These are phyloP conservation scores for Thalassia testudinum DNA, from an alignment of 116 monocot genomes.

Conservation along the genomic window DNA sequence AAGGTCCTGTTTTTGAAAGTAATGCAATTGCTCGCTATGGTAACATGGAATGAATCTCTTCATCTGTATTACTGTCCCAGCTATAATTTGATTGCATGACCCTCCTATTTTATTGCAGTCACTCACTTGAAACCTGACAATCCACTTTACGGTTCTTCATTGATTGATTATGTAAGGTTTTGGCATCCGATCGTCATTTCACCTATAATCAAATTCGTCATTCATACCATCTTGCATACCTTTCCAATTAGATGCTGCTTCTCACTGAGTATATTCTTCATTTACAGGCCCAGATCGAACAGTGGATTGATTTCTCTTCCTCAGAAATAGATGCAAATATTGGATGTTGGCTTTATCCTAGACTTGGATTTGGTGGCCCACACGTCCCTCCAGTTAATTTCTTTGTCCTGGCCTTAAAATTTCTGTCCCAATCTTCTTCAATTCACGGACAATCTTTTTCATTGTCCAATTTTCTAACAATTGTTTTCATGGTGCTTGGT, in stretches of 20 bases:
- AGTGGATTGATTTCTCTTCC: slow-evolving; percentile 79
- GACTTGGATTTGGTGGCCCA: slow-evolving; percentile 35
- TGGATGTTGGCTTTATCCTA: slow-evolving; percentile 47
- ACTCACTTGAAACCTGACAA: slow-evolving; percentile 47
- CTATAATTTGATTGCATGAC: background rate
- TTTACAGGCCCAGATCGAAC: slow-evolving; percentile 49
- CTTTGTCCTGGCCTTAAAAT: no score
- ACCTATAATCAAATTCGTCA: background rate
- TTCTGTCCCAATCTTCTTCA: no score
- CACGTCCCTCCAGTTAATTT: slow-evolving; percentile 32
- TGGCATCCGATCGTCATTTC: background rate
- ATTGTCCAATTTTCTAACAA: background rate
- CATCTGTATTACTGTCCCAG: background rate
- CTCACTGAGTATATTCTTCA: background rate
- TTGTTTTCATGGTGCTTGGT: no score
- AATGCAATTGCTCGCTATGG: slow-evolving; percentile 80
- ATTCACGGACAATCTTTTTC: background rate
- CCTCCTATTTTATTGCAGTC: slow-evolving; percentile 22
- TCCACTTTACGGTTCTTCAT: slow-evolving; percentile 64
- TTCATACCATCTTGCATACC: no score
- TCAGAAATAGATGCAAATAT: slow-evolving; percentile 56
- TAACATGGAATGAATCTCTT: slow-evolving; percentile 9
- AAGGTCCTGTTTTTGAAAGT: slow-evolving; percentile 79
- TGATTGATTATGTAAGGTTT: slow-evolving; percentile 68
- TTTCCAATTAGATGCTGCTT: background rate